A percentile compares a stretch with the other conserved stretches of the same genome.
phyloP scores from a whole-genome alignment of 306 rosid genomes.

The Quercus cerris region DNA sequence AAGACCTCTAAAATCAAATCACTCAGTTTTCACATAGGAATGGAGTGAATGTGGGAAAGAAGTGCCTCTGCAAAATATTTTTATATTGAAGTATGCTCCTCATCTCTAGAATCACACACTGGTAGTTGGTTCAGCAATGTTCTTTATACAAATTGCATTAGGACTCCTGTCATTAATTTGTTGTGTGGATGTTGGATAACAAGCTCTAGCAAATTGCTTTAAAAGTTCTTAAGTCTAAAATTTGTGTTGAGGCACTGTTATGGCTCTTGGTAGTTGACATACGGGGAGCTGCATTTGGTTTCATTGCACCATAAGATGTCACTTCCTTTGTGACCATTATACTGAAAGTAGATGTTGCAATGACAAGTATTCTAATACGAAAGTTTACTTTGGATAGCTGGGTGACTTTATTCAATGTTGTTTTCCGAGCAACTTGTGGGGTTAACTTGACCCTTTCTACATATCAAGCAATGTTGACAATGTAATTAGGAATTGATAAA shows the following conservation, averaged over 20 bases:
- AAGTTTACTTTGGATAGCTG: not conserved
- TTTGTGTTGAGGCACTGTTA: not conserved
- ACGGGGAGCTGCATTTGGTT: not conserved
- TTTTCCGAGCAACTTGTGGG: not conserved
- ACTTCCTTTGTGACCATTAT: not conserved
- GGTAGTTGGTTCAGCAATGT: not conserved
- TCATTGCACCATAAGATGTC: not conserved
- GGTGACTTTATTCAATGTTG: not conserved
- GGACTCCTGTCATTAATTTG: not conserved
- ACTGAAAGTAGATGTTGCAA: not conserved
- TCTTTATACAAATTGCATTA: not conserved
- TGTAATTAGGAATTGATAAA: not conserved
- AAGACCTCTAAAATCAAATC: not conserved
- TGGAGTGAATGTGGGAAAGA: not conserved
- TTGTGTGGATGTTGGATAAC: not conserved
- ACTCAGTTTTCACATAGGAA: not conserved
- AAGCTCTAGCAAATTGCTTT: not conserved
- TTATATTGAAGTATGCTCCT: not conserved
- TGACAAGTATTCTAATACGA: not conserved
- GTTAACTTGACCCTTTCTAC: not conserved
- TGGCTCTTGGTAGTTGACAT: not conserved
- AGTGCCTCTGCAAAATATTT: not conserved
- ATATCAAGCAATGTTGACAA: not conserved
- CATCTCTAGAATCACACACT: not conserved
- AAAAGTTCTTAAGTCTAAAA: not conserved